Evolutionary conservation across 768 basidiomycete species (phyloP), one percentile per base, ranked within the genome.

Genomic region (Gymnopilus junonius): DNA sequence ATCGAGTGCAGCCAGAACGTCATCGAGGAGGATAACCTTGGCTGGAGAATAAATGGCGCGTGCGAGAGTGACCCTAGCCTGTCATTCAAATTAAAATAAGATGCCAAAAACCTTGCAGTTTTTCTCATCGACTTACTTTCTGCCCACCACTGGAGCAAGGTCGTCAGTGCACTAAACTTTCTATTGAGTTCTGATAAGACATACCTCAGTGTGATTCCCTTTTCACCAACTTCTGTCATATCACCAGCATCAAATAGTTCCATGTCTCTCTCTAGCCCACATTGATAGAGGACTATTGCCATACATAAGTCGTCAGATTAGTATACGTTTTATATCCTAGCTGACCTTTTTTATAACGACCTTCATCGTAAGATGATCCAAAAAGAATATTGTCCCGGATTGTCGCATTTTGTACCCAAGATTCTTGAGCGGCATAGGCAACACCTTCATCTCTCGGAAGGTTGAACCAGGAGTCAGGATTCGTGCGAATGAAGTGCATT

Each of bases 311-410:
- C n/a, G n/a, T n/a, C n/a, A n/a, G n/a, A n/a, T n/a, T n/a, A n/a
- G n/a, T n/a, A n/a, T n/a, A n/a, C n/a, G n/a, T n/a, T n/a, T n/a
- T n/a, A n/a, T n/a, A n/a, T n/a, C n/a, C n/a, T n/a, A n/a, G n/a
- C n/a, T n/a, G n/a, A n/a, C 73, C 74, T 66, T 87, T 83, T 80
- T 87, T 87, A 71, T 94, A 94, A n/a, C 88, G 81, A 62, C 83
- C 84, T 70, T 90, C 88, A 56, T 95, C 88, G 64, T 86, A 91
- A 1, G 87, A 84, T 5, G 86, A 75, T 29, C 91, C 90, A 65
- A 95, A 95, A 43, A 90, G 75, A 61, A 95, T 89, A 69, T 95
- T 95, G 45, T 93, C 88, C 79, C 77, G 80, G 55, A 92, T 89
- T 0, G 90, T 91, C 61, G 87, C 90, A 63, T 90, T 93, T 74